Evolutionary conservation across 257 asterid genomes (phyloP).

Genomic region (Solanum chiquidenum): DNA sequence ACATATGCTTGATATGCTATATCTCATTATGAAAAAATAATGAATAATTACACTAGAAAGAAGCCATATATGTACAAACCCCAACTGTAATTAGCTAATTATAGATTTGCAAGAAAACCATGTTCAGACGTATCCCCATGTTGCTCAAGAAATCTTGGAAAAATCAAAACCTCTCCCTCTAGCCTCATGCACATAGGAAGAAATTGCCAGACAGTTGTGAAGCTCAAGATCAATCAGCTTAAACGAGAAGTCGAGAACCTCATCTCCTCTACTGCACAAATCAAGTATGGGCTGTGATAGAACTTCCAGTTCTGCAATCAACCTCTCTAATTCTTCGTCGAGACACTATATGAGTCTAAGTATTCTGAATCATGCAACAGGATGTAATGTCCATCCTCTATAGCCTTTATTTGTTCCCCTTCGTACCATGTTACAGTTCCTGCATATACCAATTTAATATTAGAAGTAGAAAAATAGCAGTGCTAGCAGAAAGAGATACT

Average conservation of each 20-base stretch:
- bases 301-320: not conserved
- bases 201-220: not conserved
- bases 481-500: not conserved
- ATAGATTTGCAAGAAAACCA: not conserved
- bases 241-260: not conserved
- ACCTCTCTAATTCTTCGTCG: not conserved
- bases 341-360: constrained; percentile 6
- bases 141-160: not conserved
- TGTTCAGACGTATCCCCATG: not conserved
- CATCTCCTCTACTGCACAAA: not conserved
- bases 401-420: constrained; percentile 28
- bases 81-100: not conserved
- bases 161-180: not conserved
- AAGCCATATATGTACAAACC: not conserved
- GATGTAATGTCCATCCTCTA: constrained; percentile 35
- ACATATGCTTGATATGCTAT: not conserved
- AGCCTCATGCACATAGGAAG: not conserved
- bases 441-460: constrained; percentile 1
- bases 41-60: not conserved
- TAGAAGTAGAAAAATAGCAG: not conserved
- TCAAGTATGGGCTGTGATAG: not conserved
- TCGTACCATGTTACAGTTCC: constrained; percentile 37
- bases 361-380: constrained; percentile 31
- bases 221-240: not conserved
- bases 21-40: not conserved